A percentile compares a stretch with the other conserved stretches of the same genome.
phyloP scores from a whole-genome alignment of 768 basidiomycete species.

The Cystobasidium tubakii region DNA sequence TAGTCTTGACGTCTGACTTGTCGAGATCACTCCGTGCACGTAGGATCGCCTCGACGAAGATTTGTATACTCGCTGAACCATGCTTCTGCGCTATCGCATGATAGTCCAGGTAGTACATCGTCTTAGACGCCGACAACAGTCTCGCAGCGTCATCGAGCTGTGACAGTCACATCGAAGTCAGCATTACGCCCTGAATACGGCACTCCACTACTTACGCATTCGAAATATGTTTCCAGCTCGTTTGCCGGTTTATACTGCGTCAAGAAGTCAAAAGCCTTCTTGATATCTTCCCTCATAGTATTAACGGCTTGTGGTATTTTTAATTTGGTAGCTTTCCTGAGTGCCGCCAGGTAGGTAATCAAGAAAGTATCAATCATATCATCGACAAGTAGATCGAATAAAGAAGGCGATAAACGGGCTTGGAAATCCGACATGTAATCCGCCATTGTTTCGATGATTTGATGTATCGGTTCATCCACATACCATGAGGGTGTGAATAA shows the following conservation, averaged over 20 bases:
- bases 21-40: constrained; percentile 84
- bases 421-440: constrained; percentile 97
- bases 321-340: constrained; percentile 76
- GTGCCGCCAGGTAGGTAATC: constrained; percentile 77
- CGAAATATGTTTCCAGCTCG: constrained; percentile 75
- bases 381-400: constrained; percentile 85
- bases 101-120: constrained; percentile 84
- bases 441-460: constrained; percentile 88
- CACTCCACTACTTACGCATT: constrained; percentile 55
- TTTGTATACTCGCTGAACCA: constrained; percentile 68
- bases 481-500: constrained; percentile 80
- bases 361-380: constrained; percentile 87
- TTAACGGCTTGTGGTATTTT: constrained; percentile 78
- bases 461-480: constrained; percentile 68
- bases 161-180: no score
- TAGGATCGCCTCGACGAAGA: constrained; percentile 85
- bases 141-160: constrained; percentile 54
- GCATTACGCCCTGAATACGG: no score
- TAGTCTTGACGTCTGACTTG: constrained; percentile 75
- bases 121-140: constrained; percentile 77
- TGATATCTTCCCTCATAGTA: constrained; percentile 73
- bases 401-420: constrained; percentile 76
- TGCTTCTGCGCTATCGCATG: constrained; percentile 86
- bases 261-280: constrained; percentile 73
- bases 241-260: constrained; percentile 63